These are phyloP conservation scores for Daedaleopsis nitida DNA, from an alignment of 768 basidiomycete genomes.

Conservation along the genomic window DNA sequence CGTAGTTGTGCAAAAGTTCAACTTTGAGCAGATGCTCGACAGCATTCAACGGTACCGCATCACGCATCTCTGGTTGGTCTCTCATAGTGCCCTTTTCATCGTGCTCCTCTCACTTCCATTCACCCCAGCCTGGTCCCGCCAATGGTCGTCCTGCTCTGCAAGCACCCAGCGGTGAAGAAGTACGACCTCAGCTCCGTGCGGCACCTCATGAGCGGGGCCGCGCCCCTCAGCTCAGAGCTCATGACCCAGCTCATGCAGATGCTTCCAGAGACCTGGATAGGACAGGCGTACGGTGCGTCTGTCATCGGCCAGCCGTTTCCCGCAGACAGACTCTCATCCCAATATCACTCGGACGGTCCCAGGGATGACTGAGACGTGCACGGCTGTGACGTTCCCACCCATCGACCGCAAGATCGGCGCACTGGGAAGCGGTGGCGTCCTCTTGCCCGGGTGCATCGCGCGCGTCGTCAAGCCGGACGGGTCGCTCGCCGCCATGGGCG, in stretches of 20 bases:
- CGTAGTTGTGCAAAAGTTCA: slow-evolving; percentile 38
- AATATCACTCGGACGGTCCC: slow-evolving; percentile 21
- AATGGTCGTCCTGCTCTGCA: slow-evolving; percentile 38
- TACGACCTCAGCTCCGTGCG: slow-evolving; percentile 43
- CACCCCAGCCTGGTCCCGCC: slow-evolving; percentile 37
- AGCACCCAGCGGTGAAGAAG: slow-evolving; percentile 43
- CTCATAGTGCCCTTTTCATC: too few species aligned
- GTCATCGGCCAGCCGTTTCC: background rate
- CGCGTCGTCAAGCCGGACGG: slow-evolving; percentile 51
- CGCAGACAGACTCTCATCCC: background rate
- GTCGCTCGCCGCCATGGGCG: slow-evolving; percentile 41
- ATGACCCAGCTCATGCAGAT: slow-evolving; percentile 45
- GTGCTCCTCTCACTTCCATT: background rate
- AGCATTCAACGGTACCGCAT: slow-evolving; percentile 39
- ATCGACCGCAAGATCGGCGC: slow-evolving; percentile 24
- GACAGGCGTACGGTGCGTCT: slow-evolving; percentile 55
- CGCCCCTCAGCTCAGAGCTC: slow-evolving; percentile 56
- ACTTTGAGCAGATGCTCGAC: slow-evolving; percentile 33
- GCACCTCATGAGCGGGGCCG: slow-evolving; percentile 50
- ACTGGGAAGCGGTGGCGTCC: slow-evolving; percentile 38
- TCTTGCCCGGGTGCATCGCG: slow-evolving; percentile 47
- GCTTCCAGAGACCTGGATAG: slow-evolving; percentile 54
- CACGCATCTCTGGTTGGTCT: slow-evolving; percentile 33
- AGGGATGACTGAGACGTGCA: slow-evolving; percentile 42
- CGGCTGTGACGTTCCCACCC: slow-evolving; percentile 37